These are phyloP conservation scores for Achaetomiella virescens DNA, from an alignment of 495 filamentous ascomycete genomes.

Conservation along the genomic window DNA sequence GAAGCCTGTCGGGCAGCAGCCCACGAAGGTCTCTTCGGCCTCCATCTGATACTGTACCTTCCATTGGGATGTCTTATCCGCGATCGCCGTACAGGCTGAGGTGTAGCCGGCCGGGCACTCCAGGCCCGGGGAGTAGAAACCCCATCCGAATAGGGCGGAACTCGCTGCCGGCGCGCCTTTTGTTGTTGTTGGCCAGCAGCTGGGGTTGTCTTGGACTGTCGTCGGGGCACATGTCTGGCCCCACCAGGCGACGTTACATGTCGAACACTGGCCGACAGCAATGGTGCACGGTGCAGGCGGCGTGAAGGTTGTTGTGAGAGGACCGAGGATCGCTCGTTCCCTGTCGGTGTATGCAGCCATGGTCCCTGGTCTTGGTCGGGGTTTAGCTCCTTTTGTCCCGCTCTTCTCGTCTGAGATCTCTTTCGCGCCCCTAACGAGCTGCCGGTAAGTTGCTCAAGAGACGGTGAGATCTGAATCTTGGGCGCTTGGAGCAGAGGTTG, in stretches of 20 bases:
- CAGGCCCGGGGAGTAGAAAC: slow-evolving; percentile 32
- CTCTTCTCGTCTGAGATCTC: no score
- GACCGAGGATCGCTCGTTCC: slow-evolving; percentile 20
- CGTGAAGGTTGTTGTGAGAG: slow-evolving; percentile 31
- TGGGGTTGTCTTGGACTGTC: slow-evolving; percentile 14
- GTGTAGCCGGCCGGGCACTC: slow-evolving; percentile 27
- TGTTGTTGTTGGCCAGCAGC: slow-evolving; percentile 29
- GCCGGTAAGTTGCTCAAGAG: no score
- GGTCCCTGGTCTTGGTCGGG: no score
- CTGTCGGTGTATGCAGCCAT: background rate
- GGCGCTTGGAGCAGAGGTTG: no score
- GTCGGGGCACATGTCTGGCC: slow-evolving; percentile 20
- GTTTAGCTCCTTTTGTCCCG: no score
- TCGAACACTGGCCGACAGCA: slow-evolving; percentile 9
- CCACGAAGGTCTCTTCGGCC: slow-evolving; percentile 26
- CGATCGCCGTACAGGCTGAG: slow-evolving; percentile 20
- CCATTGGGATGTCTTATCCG: slow-evolving; percentile 17
- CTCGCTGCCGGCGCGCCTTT: background rate
- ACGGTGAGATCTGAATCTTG: no score
- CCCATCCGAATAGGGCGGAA: slow-evolving; percentile 19
- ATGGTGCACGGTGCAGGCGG: slow-evolving; percentile 22
- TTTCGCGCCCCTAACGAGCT: no score
- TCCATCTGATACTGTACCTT: slow-evolving; percentile 20
- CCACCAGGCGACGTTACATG: slow-evolving; percentile 19
- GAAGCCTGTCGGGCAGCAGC: slow-evolving; percentile 29